These are phyloP conservation scores for Nadsonia fulvescens DNA, from an alignment of 805 yeast species.

Conservation along the genomic window DNA sequence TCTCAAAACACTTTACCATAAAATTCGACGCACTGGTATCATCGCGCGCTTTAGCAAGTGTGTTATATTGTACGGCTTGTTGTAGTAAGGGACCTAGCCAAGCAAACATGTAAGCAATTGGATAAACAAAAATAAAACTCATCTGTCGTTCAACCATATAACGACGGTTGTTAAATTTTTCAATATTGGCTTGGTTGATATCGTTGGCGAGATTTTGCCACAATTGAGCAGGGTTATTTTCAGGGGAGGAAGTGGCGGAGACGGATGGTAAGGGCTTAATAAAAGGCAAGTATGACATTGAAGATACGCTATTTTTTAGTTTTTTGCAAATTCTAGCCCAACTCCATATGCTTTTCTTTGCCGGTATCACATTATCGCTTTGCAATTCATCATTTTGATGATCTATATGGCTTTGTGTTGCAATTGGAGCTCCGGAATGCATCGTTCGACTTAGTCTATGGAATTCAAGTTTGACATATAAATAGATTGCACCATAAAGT, in stretches of 20 bases:
- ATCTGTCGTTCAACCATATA: constrained; percentile 56
- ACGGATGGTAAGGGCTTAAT: constrained; percentile 1
- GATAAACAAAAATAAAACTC: constrained; percentile 66
- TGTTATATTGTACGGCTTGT: constrained; percentile 37
- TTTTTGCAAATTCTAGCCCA: background rate
- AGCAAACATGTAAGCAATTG: constrained; percentile 57
- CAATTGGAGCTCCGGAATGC: background rate
- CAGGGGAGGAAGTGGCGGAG: constrained; percentile 3
- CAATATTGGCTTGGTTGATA: constrained; percentile 43
- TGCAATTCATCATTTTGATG: background rate
- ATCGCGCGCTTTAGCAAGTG: no score
- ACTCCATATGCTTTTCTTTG: constrained; percentile 1
- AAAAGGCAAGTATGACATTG: background rate
- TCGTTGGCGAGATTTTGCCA: constrained; percentile 5
- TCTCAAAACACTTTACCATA: no score
- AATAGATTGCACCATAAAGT: constrained; percentile 53
- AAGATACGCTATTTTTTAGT: background rate
- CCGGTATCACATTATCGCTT: constrained; percentile 2
- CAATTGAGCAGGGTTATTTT: constrained; percentile 7
- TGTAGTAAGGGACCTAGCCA: constrained; percentile 71
- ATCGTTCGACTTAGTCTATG: constrained; percentile 10
- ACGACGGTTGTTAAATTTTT: constrained; percentile 43
- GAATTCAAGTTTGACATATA: constrained; percentile 33
- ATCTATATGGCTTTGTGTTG: constrained; percentile 2
- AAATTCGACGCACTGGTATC: no score